Base-by-base conservation (phyloP, 495 filamentous ascomycete genomes). In the Aspergillus sclerotioniger region DNA sequence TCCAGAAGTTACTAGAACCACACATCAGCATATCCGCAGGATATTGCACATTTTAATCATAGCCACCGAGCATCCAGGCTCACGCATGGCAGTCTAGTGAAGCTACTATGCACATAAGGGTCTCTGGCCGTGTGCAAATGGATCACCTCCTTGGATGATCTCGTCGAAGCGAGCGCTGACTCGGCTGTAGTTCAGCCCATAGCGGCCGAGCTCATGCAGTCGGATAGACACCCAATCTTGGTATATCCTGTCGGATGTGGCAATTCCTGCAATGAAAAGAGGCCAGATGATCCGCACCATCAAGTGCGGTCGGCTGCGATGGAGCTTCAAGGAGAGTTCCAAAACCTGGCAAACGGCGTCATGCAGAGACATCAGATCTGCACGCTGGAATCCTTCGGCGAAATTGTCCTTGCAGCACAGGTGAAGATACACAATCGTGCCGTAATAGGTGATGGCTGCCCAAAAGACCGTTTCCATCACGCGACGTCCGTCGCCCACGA, bases 181-280 rank as follows among this genome's bases (percentile, higher is more conserved):
- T 13, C 62, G 60, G 8, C 20, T 15, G n/a, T 49, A 53, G 17
- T 53, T 53, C 33, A 39, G 9, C 12, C 66, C 69, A 57, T 68
- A 70, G 28, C 60, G 64, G 29, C 71, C 65, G n/a, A 72, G 58
- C 35, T 69, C 68, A 5, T 62, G 61, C 48, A 74, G 45, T 20
- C 65, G 66, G 29, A 71, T 71, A 16, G 68, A 67, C 25, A 72
- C 70, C 71, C 71, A 74, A 58, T 72, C 71, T 50, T 67, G 68
- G 54, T 67, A 67, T 8, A 67, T 69, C 8, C 44, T 59, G 48
- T 72, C 71, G 0, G 60, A 53, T 10, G 69, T 74, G 9, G 69
- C 71, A 46, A 71, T 67, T 0, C 68, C 70, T 3, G 70, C 70
- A 4, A 71, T 56, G 35, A 69, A 70, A 13, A 71, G 54, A 8